Conservation (phyloP, 2,329 filamentous ascomycete species). For the Pseudocercospora vitis region DNA sequence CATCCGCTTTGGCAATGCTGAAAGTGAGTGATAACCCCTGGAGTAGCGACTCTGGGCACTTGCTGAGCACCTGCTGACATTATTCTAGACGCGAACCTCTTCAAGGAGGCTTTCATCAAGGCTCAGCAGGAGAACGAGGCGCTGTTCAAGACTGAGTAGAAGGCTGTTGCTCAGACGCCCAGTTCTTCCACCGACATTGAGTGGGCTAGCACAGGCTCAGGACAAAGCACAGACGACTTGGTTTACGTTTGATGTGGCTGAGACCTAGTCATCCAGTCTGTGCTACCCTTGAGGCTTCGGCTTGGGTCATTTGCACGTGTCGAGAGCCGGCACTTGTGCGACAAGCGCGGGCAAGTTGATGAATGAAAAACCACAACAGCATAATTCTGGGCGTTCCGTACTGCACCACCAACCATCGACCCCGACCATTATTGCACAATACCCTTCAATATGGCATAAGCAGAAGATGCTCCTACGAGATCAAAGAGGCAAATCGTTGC, state of each 20-base stretch:
- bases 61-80: conserved; percentile 15
- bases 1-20: conserved; percentile 95
- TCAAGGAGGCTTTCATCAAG: conserved; percentile 97
- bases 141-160: conserved; percentile 58
- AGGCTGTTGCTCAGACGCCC: neutral
- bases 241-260: too few species aligned
- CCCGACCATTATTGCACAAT: conserved; percentile 27
- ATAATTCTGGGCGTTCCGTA: conserved; percentile 33
- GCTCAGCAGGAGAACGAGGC: conserved; percentile 94
- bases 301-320: too few species aligned
- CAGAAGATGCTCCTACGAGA: conserved; percentile 14
- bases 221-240: neutral
- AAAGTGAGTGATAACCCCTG: conserved; percentile 67
- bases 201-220: neutral
- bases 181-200: neutral
- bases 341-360: conserved; percentile 1
- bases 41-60: neutral
- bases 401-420: conserved; percentile 20
- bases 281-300: too few species aligned
- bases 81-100: conserved; percentile 79
- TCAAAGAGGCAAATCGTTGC: conserved; percentile 11
- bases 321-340: neutral
- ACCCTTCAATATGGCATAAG: conserved; percentile 24
- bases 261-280: too few species aligned
- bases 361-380: conserved; percentile 18